Conservation (phyloP, 2,329 filamentous ascomycete species). For the Alternaria sp. region DNA sequence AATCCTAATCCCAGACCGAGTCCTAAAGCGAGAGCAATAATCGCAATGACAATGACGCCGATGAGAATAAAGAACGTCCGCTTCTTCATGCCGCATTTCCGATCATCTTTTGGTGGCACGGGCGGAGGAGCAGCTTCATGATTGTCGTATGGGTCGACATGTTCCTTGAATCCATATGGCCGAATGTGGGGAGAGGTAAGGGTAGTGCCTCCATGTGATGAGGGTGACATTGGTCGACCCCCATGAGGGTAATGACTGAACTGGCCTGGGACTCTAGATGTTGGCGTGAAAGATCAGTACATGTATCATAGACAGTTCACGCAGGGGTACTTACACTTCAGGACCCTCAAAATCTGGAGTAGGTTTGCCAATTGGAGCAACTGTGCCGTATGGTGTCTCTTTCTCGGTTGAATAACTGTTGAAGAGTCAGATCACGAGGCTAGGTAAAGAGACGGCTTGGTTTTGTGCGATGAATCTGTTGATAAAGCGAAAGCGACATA, state of each 20-base stretch:
- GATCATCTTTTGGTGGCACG: constrained; percentile 28
- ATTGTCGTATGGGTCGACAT: constrained; percentile 30
- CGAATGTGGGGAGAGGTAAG: constrained; percentile 27
- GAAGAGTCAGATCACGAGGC: constrained; percentile 14
- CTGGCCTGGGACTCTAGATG: constrained; percentile 26
- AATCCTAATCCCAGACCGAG: constrained; percentile 50
- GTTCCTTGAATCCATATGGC: constrained; percentile 37
- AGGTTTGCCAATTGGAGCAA: constrained; percentile 10
- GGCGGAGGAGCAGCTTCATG: constrained; percentile 24
- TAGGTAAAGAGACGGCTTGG: background rate
- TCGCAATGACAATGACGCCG: constrained; percentile 34
- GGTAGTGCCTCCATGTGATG: constrained; percentile 28
- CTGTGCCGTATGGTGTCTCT: constrained; percentile 27
- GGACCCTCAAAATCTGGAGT: constrained; percentile 37
- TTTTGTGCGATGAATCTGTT: background rate
- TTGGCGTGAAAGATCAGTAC: background rate
- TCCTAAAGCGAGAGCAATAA: constrained; percentile 48
- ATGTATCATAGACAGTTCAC: background rate
- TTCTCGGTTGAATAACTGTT: constrained; percentile 33
- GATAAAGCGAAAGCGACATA: constrained; percentile 9
- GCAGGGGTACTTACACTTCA: constrained; percentile 15
- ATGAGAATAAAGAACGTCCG: constrained; percentile 35
- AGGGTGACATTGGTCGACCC: constrained; percentile 24
- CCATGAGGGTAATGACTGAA: constrained; percentile 25
- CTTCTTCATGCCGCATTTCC: constrained; percentile 39